Evolutionary conservation across 2,329 filamentous ascomycete genomes (phyloP).

Genomic region (Chrysoporthe cubensis): DNA sequence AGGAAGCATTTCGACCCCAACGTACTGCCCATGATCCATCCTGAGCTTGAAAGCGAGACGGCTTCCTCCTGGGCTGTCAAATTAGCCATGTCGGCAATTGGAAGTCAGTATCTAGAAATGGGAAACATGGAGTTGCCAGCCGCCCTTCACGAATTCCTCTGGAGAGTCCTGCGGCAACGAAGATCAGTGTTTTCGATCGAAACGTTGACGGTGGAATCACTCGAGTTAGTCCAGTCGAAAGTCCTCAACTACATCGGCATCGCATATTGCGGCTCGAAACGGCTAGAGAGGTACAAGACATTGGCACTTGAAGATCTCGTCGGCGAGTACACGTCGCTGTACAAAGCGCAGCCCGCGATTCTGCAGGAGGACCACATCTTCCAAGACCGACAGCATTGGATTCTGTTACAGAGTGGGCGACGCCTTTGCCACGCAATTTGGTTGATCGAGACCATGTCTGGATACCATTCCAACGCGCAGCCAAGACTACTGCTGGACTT

Average conservation of each 20-base stretch:
- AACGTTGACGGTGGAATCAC: not conserved
- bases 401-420: slow-evolving; percentile 11
- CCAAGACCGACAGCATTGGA: slow-evolving; percentile 5
- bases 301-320: slow-evolving; percentile 16
- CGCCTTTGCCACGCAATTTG: slow-evolving; percentile 22
- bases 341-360: not conserved
- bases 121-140: slow-evolving; percentile 11
- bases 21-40: slow-evolving; percentile 16
- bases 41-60: not conserved
- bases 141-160: slow-evolving; percentile 21
- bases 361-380: not conserved
- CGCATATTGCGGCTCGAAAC: slow-evolving; percentile 16
- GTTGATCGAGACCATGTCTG: slow-evolving; percentile 22
- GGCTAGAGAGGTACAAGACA: slow-evolving; percentile 16
- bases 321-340: slow-evolving; percentile 3
- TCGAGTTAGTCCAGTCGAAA: slow-evolving; percentile 17
- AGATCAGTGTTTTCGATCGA: not conserved
- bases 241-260: slow-evolving; percentile 22
- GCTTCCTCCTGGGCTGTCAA: slow-evolving; percentile 15
- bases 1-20: slow-evolving; percentile 17
- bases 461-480: slow-evolving; percentile 15
- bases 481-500: slow-evolving; percentile 10
- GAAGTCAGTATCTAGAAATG: slow-evolving; percentile 17
- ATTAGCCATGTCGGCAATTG: slow-evolving; percentile 22
- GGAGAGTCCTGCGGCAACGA: slow-evolving; percentile 17